Evolutionary conservation across 2,329 filamentous ascomycete species (phyloP).

Genomic region (Cryphonectria naterciae): DNA sequence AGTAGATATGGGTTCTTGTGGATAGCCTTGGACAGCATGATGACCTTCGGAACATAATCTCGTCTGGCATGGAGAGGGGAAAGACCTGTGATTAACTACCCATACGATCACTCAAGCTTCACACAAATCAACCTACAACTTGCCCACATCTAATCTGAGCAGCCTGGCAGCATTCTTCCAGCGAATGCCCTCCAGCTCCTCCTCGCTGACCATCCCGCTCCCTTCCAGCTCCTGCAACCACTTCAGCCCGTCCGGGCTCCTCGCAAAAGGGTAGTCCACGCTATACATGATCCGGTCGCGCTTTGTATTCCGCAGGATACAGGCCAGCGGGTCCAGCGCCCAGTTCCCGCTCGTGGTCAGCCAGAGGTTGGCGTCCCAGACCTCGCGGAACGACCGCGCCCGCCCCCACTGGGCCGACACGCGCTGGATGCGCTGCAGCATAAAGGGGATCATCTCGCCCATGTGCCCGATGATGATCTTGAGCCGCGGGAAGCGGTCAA

Average conservation of each 20-base stretch:
- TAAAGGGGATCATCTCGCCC: slow-evolving; percentile 58
- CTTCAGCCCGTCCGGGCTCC: slow-evolving; percentile 50
- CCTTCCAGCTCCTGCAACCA: slow-evolving; percentile 53
- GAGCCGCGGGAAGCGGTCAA: slow-evolving; percentile 56
- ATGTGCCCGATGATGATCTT: slow-evolving; percentile 60
- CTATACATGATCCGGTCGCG: slow-evolving; percentile 59
- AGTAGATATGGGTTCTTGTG: too few species aligned
- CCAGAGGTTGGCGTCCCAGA: slow-evolving; percentile 61
- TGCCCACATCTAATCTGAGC: slow-evolving; percentile 41
- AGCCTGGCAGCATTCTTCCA: slow-evolving; percentile 56
- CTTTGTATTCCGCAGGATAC: slow-evolving; percentile 47
- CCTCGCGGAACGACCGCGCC: slow-evolving; percentile 46
- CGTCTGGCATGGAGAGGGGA: too few species aligned
- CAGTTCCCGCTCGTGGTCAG: slow-evolving; percentile 61
- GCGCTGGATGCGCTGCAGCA: slow-evolving; percentile 51
- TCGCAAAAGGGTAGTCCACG: slow-evolving; percentile 61
- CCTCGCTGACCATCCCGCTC: slow-evolving; percentile 52
- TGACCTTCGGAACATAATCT: too few species aligned
- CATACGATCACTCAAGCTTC: background rate
- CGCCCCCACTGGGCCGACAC: slow-evolving; percentile 36
- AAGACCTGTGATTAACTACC: too few species aligned
- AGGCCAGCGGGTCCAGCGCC: slow-evolving; percentile 51
- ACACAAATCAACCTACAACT: background rate
- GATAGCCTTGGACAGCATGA: too few species aligned
- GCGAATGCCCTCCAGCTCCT: slow-evolving; percentile 53